Evolutionary conservation across 192 early-diverging fungal genomes (phyloP), one percentile per base, ranked within the genome.

Genomic region (Entophlyctis helioformis): DNA sequence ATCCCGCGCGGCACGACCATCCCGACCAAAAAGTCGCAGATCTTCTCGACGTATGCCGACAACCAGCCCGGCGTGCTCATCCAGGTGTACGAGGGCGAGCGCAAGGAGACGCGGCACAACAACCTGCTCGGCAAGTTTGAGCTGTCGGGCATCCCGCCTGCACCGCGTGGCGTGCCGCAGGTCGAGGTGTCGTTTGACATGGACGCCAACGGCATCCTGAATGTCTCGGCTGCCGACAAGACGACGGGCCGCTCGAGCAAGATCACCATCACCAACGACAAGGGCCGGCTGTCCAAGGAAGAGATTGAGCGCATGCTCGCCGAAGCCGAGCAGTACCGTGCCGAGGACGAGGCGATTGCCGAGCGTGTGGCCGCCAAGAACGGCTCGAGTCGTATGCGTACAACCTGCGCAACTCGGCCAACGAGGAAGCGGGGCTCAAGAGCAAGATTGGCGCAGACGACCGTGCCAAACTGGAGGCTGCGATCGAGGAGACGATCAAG

Each of bases 301-400:
- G 90, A 93, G 59, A 88, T 93, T 49, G 84, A 91, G 59, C 77
- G 82, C 57, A 91, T 93, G 86, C 74, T 93, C 51, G 51, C 52
- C 29, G 88, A 91, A 48, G 87, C 90, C 51, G 86, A 88, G 71
- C 73, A 84, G 79, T 85, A 83, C 84, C 86, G 86, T 79, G 86
- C 81, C 53, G 91, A 98, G 72, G 94, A 98, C 75, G 88, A 96
- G 74, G 84, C 69, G 36, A 90, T 81, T 44, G 89, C 89, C 42
- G 82, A 79, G 38, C 85, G 88, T 62, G 82, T 98, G 57, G 50
- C 74, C 33, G 83, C 94, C 59, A 87, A 84, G 71, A 98, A 95
- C 80, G 86, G 47, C 81, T 98, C 37, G 94, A 98, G 78, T 84
- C 83, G 42, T 98, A 96, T 60, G 82, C 91, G 45, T 98, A 93